Conservation (phyloP, 108 stramenopile species). For the Skeletonema menzelii region DNA sequence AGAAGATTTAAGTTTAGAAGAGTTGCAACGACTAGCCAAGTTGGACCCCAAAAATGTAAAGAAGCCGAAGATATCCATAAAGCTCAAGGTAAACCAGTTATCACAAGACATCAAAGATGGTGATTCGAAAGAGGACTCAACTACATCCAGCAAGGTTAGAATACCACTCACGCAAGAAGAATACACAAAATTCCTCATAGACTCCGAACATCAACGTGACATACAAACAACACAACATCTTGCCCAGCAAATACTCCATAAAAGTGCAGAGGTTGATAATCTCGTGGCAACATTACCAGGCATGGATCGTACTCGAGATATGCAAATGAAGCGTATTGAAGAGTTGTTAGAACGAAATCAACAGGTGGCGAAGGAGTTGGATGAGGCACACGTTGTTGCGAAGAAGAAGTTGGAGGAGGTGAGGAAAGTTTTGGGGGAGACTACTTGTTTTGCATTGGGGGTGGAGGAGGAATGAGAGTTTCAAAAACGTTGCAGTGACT, state of each 20-base stretch:
- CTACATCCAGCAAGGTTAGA: not conserved
- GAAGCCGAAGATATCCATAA: conserved; percentile 36
- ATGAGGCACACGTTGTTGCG: conserved; percentile 52
- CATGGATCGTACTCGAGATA: conserved; percentile 65
- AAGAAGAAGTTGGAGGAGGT: conserved; percentile 54
- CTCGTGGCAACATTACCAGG: conserved; percentile 70
- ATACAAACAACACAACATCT: conserved; percentile 51
- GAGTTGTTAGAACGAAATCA: conserved; percentile 64
- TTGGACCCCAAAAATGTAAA: conserved; percentile 27
- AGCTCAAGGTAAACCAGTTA: conserved; percentile 24
- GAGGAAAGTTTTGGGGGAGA: conserved; percentile 54
- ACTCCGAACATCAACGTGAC: conserved; percentile 66
- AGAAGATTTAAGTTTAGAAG: conserved; percentile 37
- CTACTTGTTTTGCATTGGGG: conserved; percentile 71
- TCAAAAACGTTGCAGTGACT: no score
- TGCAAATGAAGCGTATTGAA: conserved; percentile 73
- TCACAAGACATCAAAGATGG: conserved; percentile 16
- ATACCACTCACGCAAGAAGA: conserved; percentile 60
- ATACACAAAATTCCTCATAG: conserved; percentile 51
- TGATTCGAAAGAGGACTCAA: conserved; percentile 12
- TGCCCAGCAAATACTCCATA: conserved; percentile 65
- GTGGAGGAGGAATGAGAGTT: conserved; percentile 55
- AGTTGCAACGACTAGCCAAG: conserved; percentile 28
- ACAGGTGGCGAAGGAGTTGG: conserved; percentile 50
- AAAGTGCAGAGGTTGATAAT: conserved; percentile 70